phyloP scores from a whole-genome alignment of 2,329 filamentous ascomycete genomes.

The Gnomoniopsis smithogilvyi region DNA sequence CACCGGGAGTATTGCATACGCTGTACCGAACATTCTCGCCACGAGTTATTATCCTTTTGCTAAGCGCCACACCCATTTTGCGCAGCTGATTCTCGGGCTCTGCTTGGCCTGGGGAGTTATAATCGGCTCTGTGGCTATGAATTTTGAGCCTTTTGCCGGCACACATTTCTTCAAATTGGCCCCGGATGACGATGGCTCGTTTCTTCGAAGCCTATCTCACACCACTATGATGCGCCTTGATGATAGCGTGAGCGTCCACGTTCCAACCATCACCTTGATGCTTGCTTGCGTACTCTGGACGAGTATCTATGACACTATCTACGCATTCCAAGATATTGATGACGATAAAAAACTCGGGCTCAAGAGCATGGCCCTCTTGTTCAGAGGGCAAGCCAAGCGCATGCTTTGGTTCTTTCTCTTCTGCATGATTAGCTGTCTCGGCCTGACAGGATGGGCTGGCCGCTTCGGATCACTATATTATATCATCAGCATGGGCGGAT shows the following conservation, averaged over 20 bases:
- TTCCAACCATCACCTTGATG: neutral
- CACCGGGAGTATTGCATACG: neutral
- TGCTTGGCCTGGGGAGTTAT: neutral
- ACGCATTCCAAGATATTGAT: slow-evolving; percentile 27
- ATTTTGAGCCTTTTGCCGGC: neutral
- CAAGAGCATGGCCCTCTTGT: slow-evolving; percentile 22
- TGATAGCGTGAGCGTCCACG: neutral
- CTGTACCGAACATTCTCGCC: neutral
- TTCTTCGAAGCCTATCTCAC: neutral
- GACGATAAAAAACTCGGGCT: slow-evolving; percentile 26
- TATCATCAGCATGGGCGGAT: neutral
- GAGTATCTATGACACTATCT: neutral
- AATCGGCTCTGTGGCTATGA: neutral
- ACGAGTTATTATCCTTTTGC: neutral
- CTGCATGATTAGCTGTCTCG: neutral
- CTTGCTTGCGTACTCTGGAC: neutral
- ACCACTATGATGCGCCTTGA: neutral
- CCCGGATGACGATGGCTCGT: too few species aligned
- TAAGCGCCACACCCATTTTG: neutral
- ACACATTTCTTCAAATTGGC: too few species aligned
- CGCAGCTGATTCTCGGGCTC: neutral
- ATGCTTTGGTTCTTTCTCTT: neutral
- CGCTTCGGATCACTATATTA: neutral
- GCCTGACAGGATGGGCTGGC: neutral
- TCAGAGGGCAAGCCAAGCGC: neutral